Evolutionary conservation across 2,329 filamentous ascomycete genomes (phyloP).

Genomic region (Diaporthe sp.): DNA sequence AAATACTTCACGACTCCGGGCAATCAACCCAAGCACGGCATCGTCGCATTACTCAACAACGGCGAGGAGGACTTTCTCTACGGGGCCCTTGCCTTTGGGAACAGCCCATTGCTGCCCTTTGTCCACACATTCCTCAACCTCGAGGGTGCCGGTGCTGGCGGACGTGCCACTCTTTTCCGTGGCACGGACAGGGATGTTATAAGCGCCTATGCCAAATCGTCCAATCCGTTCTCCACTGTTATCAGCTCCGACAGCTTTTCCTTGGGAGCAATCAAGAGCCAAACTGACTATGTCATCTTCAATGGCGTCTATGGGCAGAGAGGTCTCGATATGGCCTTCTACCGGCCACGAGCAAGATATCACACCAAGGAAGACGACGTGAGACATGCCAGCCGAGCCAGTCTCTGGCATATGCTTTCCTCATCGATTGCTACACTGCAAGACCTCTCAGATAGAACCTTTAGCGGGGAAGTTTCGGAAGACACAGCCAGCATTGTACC

Average conservation of each 20-base stretch:
- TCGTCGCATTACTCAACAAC: slow-evolving; percentile 92
- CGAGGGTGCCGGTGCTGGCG: slow-evolving; percentile 93
- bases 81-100: slow-evolving; percentile 86
- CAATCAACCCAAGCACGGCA: slow-evolving; percentile 81
- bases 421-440: slow-evolving; percentile 82
- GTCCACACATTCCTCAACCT: slow-evolving; percentile 93
- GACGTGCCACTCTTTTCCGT: slow-evolving; percentile 88
- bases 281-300: slow-evolving; percentile 92
- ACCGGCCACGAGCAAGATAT: slow-evolving; percentile 86
- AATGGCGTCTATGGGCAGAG: slow-evolving; percentile 83
- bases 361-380: slow-evolving; percentile 92
- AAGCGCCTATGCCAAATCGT: slow-evolving; percentile 78
- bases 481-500: slow-evolving; percentile 72
- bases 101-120: slow-evolving; percentile 84
- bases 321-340: slow-evolving; percentile 93
- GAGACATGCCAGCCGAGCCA: slow-evolving; percentile 78
- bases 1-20: slow-evolving; percentile 84
- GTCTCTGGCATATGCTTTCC: slow-evolving; percentile 96
- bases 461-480: slow-evolving; percentile 71
- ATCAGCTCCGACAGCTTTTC: slow-evolving; percentile 89
- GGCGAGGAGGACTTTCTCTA: slow-evolving; percentile 95
- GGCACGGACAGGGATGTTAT: slow-evolving; percentile 90
- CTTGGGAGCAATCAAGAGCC: slow-evolving; percentile 81
- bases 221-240: slow-evolving; percentile 87
- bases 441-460: slow-evolving; percentile 76